Conservation (phyloP, 2,329 filamentous ascomycete species). For the Cyclaneusma minus region DNA sequence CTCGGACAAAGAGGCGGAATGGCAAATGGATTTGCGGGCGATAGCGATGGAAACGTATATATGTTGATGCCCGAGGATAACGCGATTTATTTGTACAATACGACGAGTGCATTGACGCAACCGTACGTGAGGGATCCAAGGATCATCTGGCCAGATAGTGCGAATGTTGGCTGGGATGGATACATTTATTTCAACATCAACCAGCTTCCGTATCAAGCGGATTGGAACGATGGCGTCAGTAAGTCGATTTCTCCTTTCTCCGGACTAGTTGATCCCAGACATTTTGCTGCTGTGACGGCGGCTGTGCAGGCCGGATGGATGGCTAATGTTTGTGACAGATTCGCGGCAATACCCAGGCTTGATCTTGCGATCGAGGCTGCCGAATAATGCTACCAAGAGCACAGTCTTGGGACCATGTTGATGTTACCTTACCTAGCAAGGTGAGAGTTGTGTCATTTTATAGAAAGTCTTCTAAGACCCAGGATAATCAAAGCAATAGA, state of each 20-base stretch:
- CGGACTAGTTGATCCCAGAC: too few relatives aligned
- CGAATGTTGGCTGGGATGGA: conserved; percentile 24
- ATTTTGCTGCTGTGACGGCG: too few relatives aligned
- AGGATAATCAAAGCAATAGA: too few relatives aligned
- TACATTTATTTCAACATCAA: conserved; percentile 33
- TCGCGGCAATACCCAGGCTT: conserved; percentile 24
- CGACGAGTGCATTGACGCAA: conserved; percentile 19
- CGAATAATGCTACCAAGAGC: conserved; percentile 24
- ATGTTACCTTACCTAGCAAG: too few relatives aligned
- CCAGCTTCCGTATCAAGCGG: conserved; percentile 29
- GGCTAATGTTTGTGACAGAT: too few relatives aligned
- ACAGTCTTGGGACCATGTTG: too few relatives aligned
- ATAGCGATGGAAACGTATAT: conserved; percentile 26
- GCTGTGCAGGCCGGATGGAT: too few relatives aligned
- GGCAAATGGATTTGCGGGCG: conserved; percentile 28
- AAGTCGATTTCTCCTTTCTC: too few relatives aligned
- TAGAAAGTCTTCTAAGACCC: too few relatives aligned
- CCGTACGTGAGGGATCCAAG: conserved; percentile 25
- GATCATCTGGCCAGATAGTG: conserved; percentile 27
- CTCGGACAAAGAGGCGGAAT: conserved; percentile 28
- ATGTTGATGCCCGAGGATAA: conserved; percentile 30
- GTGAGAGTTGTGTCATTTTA: too few relatives aligned
- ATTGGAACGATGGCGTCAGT: conserved; percentile 29
- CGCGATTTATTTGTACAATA: conserved; percentile 27
- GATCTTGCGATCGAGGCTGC: conserved; percentile 26